Base-by-base conservation (phyloP, 805 yeast species). In the Tetrapisispora phaffii region DNA sequence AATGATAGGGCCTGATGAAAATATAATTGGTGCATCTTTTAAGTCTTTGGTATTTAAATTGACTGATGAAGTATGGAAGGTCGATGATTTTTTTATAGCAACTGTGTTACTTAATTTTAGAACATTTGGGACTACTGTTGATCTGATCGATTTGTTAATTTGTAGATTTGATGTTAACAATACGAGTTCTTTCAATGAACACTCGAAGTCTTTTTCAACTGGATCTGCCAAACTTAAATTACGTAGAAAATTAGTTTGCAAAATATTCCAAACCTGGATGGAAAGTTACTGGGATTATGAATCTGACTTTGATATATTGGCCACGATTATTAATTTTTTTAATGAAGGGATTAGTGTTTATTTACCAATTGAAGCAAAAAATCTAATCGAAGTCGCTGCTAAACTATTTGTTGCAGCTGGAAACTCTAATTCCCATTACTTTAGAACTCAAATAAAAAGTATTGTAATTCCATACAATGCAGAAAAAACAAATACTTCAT, bases 271-370 rank as follows among this genome's bases (percentile, higher is more conserved):
- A 59, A 68, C 77, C 31, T 90, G 98, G 98, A 66, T 90, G 62
- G 95, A 87, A 62, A 81, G 93, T 42, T 88, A 83, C 59, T 90
- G 96, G 96, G 77, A 80, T 50, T 76, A 75, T 40, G 70, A 73
- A 36, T 57, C 56, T 17, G 95, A 88, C 60, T 75, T 74, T 49
- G 65, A 62, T 22, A 67, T 80, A 34, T 65, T 88, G 39, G 77
- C 93, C 12, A 81, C 86, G 0, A 66, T 87, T 55, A 73, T 84
- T 38, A 84, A 84, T 56, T 83, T 87, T 58, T 80, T 85, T 57
- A 85, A 84, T 59, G 95, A 85, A 62, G 87, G 80, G 13, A 71
- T 80, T n/a, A 69, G 76, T n/a, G 56, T 61, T 12, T 69, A 61
- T 46, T 65, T 83, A 44, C 94, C 93, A 0, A 63, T 80, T 19